Evolutionary conservation across 441 rosid genomes (phyloP).

Genomic region (Kokia cookei): DNA sequence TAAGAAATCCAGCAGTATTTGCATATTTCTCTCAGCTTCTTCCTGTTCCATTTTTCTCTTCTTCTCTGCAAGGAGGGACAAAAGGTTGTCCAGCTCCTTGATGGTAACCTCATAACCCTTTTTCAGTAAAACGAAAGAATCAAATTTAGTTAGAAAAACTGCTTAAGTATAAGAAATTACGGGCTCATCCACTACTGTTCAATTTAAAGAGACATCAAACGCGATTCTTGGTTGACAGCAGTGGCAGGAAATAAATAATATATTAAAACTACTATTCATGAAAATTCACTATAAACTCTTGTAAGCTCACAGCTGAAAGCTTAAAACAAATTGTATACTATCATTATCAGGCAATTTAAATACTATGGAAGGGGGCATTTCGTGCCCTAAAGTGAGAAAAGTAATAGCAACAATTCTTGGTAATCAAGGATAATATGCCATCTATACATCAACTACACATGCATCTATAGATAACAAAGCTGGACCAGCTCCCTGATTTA

Average conservation of each 20-base stretch:
- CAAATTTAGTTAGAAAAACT: conserved; percentile 9
- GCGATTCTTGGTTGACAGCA: background rate
- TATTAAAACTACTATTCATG: background rate
- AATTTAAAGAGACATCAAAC: background rate
- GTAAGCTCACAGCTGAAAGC: background rate
- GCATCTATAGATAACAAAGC: background rate
- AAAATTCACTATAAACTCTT: background rate
- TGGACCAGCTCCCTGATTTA: background rate
- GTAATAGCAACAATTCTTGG: background rate
- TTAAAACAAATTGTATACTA: background rate
- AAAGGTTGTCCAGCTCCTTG: conserved; percentile 79
- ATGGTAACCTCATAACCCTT: conserved; percentile 92
- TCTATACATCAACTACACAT: background rate
- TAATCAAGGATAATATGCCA: background rate
- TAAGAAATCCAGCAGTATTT: conserved; percentile 87
- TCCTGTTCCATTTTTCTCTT: conserved; percentile 98
- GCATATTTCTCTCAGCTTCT: conserved; percentile 99
- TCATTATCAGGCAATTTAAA: background rate
- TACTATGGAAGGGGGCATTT: background rate
- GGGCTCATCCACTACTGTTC: background rate
- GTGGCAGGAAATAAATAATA: background rate
- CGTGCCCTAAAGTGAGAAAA: background rate
- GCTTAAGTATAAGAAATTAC: background rate
- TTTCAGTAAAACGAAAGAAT: conserved; percentile 31
- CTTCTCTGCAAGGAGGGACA: conserved; percentile 73